Percentiles rank a stretch among this genome's conserved stretches.
These are phyloP conservation scores for Anisodus tanguticus DNA, from an alignment of 257 asterid species.

Conservation along the genomic window DNA sequence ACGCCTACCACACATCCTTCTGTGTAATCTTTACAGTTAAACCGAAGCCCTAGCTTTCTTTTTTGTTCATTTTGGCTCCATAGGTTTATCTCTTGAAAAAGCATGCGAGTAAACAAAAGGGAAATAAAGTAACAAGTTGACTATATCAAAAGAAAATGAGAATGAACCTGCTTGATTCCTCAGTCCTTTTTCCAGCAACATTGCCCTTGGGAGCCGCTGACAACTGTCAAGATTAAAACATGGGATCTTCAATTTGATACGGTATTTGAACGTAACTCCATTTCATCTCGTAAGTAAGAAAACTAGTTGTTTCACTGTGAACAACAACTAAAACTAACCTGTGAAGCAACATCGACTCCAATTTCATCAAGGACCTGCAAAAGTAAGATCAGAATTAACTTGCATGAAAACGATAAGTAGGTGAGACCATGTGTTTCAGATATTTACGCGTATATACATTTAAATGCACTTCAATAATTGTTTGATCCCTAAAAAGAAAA, in stretches of 20 bases:
- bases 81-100: neutral
- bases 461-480: neutral
- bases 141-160: neutral
- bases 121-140: neutral
- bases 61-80: too few species aligned
- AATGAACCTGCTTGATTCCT: constrained; percentile 70
- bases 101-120: neutral
- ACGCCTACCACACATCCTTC: neutral
- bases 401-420: constrained; percentile 20
- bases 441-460: neutral
- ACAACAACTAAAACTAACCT: constrained; percentile 52
- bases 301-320: neutral
- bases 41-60: neutral
- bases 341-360: constrained; percentile 90
- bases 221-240: constrained; percentile 52
- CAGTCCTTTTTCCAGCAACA: constrained; percentile 68
- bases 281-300: neutral
- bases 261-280: neutral
- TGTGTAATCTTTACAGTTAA: neutral
- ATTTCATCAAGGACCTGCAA: constrained; percentile 93
- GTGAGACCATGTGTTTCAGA: neutral
- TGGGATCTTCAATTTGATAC: neutral
- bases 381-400: constrained; percentile 26
- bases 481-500: neutral
- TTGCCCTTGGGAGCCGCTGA: constrained; percentile 94